Conservation (phyloP, 495 filamentous ascomycete genomes). For the Aspergillus sclerotioniger region DNA sequence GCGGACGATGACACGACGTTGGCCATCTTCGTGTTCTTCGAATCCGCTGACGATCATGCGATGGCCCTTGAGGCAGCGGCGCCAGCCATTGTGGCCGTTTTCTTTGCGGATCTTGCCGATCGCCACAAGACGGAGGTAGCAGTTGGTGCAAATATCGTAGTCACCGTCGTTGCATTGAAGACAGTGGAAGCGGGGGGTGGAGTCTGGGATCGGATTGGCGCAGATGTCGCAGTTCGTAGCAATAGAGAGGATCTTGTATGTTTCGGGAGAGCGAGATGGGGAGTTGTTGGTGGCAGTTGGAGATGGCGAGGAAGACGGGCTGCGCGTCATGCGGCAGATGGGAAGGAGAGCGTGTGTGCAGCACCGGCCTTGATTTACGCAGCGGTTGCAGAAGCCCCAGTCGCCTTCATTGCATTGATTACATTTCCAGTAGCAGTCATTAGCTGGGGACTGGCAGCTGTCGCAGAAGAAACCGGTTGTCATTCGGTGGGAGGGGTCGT, state of each 20-base stretch:
- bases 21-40: conserved; percentile 56
- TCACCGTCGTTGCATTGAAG: conserved; percentile 65
- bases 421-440: conserved; percentile 83
- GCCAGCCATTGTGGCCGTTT: conserved; percentile 77
- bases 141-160: conserved; percentile 77
- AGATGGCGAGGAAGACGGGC: conserved; percentile 12
- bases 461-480: conserved; percentile 81
- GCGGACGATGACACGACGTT: conserved; percentile 55
- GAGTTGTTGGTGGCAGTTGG: neutral
- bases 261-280: conserved; percentile 25
- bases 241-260: conserved; percentile 60
- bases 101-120: conserved; percentile 63
- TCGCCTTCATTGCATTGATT: conserved; percentile 80
- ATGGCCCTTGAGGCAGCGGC: conserved; percentile 74
- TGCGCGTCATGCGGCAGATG: conserved; percentile 44
- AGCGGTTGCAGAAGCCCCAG: conserved; percentile 85
- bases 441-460: conserved; percentile 65
- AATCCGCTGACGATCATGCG: conserved; percentile 81
- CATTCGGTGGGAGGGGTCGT: conserved; percentile 64
- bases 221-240: conserved; percentile 74
- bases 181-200: conserved; percentile 73
- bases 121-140: conserved; percentile 65
- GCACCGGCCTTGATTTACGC: conserved; percentile 71
- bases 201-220: conserved; percentile 63
- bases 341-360: conserved; percentile 79